Conservation (phyloP, 176 grass and related monocot species). For the Hordeum marinum region DNA sequence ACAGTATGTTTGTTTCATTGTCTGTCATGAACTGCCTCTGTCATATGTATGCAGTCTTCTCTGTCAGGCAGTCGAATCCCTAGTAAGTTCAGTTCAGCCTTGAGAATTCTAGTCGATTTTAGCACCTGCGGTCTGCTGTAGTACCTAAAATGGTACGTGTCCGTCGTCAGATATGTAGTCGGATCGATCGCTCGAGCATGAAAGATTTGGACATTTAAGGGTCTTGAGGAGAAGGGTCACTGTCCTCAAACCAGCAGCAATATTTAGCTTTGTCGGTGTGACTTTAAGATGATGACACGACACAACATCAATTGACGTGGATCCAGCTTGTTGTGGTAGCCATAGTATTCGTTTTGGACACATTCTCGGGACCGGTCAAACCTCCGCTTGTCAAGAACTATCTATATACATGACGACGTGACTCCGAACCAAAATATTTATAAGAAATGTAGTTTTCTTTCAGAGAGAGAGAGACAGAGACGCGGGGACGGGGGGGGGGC, state of each 20-base stretch:
- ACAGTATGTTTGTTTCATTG: background rate
- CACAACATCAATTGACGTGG: slow-evolving; percentile 6
- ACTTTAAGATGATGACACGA: background rate
- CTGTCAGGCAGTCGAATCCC: background rate
- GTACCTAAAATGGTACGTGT: background rate
- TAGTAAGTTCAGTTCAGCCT: background rate
- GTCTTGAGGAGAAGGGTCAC: background rate
- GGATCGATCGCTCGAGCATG: too few species aligned
- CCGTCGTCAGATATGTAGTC: too few species aligned
- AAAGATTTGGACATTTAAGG: background rate
- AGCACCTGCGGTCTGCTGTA: background rate
- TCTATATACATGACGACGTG: background rate
- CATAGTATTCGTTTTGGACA: background rate
- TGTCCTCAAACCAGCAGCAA: background rate
- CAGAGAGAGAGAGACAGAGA: too few species aligned
- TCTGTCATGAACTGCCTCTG: background rate
- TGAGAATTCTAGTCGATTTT: background rate
- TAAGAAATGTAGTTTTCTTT: too few species aligned
- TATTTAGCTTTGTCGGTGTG: slow-evolving; percentile 32
- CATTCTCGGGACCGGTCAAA: background rate
- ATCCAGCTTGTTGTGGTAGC: slow-evolving; percentile 32
- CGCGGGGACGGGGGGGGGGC: too few species aligned
- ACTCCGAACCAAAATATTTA: background rate
- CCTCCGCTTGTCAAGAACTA: background rate
- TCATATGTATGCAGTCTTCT: background rate